Conservation (phyloP, 2,329 filamentous ascomycete species). For the Trichoderma cornu-damae region DNA sequence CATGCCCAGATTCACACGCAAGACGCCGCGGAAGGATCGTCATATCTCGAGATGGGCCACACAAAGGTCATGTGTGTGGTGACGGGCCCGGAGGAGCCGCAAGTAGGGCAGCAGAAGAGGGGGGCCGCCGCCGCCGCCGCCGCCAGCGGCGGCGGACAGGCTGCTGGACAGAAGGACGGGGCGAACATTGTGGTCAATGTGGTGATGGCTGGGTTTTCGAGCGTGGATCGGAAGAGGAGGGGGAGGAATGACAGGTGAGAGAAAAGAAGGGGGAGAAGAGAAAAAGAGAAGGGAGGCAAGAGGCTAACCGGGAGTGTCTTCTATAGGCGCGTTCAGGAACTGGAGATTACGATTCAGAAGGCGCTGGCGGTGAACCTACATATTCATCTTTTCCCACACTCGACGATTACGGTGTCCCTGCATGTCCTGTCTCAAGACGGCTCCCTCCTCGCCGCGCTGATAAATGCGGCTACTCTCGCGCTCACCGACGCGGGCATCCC, state of each 20-base stretch:
- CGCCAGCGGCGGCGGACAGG: slow-evolving; percentile 31
- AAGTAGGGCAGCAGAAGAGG: slow-evolving; percentile 33
- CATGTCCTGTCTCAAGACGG: slow-evolving; percentile 89
- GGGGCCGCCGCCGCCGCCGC: slow-evolving; percentile 28
- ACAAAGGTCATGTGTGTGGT: slow-evolving; percentile 95
- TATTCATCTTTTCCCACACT: slow-evolving; percentile 84
- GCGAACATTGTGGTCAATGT: slow-evolving; percentile 73
- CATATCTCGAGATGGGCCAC: slow-evolving; percentile 94
- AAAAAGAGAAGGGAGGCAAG: accelerated
- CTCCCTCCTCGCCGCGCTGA: slow-evolving; percentile 77
- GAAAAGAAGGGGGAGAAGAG: slow-evolving; percentile 24
- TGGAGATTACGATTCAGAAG: slow-evolving; percentile 71
- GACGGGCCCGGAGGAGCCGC: slow-evolving; percentile 70
- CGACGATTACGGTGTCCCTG: slow-evolving; percentile 74
- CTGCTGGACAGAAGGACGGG: slow-evolving; percentile 36
- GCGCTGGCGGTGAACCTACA: slow-evolving; percentile 75
- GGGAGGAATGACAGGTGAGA: slow-evolving; percentile 70
- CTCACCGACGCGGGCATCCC: slow-evolving; percentile 92
- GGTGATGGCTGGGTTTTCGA: slow-evolving; percentile 80
- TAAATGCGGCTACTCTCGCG: slow-evolving; percentile 88
- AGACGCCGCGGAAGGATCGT: slow-evolving; percentile 85
- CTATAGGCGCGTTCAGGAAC: slow-evolving; percentile 68
- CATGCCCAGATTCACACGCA: slow-evolving; percentile 89
- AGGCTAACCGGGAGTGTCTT: neutral
- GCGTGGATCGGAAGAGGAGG: slow-evolving; percentile 75